A percentile compares a stretch with the other conserved stretches of the same genome.
Conservation (phyloP, 2,329 filamentous ascomycete genomes). For the Sporothrix pseudoabietina region DNA sequence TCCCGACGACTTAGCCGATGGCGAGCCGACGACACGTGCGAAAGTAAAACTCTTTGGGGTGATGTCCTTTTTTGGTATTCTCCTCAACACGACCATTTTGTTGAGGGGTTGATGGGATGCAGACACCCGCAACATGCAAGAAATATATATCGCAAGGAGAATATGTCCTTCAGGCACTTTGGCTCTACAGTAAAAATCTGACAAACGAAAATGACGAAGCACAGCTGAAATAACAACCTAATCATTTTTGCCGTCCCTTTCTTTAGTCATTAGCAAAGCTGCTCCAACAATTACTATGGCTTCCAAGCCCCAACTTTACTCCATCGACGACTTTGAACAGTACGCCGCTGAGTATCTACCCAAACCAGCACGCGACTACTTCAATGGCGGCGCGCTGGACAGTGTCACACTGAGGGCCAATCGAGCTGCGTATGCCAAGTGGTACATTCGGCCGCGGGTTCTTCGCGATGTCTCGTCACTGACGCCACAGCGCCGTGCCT, state of each 20-base stretch:
- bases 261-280: neutral
- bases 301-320: slow-evolving; percentile 4
- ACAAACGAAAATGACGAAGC: too few species aligned
- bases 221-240: neutral
- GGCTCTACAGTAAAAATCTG: too few species aligned
- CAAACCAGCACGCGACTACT: slow-evolving; percentile 9
- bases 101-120: neutral
- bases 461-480: neutral
- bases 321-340: slow-evolving; percentile 20
- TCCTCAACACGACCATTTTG: too few species aligned
- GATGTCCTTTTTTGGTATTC: neutral
- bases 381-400: neutral
- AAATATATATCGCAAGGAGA: neutral
- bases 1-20: slow-evolving; percentile 1
- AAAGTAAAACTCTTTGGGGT: too few species aligned
- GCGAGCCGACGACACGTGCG: neutral
- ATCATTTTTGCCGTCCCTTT: neutral
- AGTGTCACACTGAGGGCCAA: slow-evolving; percentile 11
- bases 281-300: neutral
- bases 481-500: neutral
- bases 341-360: slow-evolving; percentile 7
- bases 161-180: too few species aligned
- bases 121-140: neutral
- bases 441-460: slow-evolving; percentile 16
- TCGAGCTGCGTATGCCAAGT: neutral